These are phyloP conservation scores for Myxozyma vanderwaltii DNA, from an alignment of 805 yeast genomes.

Conservation along the genomic window DNA sequence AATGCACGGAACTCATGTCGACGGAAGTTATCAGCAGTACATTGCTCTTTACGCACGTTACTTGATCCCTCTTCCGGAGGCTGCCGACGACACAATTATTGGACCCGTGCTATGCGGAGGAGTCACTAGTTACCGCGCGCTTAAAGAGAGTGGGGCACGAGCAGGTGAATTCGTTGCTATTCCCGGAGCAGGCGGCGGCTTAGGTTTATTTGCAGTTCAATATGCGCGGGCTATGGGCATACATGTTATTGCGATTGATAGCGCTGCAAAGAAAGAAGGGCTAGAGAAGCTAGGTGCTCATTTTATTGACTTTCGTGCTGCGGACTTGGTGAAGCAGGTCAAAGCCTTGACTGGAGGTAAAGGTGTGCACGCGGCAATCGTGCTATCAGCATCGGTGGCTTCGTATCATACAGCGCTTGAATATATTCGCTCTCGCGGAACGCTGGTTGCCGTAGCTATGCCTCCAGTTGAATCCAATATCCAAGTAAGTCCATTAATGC, in stretches of 20 bases:
- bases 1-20: constrained; percentile 74
- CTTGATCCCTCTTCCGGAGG: neutral
- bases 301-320: constrained; percentile 51
- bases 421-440: constrained; percentile 34
- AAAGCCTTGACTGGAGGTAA: constrained; percentile 30
- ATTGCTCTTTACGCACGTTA: constrained; percentile 41
- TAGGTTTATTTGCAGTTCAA: constrained; percentile 58
- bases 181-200: constrained; percentile 56
- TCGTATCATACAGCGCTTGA: constrained; percentile 32
- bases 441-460: constrained; percentile 36
- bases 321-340: constrained; percentile 41
- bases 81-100: constrained; percentile 44
- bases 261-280: neutral
- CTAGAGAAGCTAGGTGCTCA: constrained; percentile 44
- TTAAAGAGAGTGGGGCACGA: constrained; percentile 45
- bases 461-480: constrained; percentile 31
- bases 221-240: constrained; percentile 65
- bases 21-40: constrained; percentile 54
- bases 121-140: constrained; percentile 62
- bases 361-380: constrained; percentile 36
- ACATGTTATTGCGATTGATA: constrained; percentile 44
- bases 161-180: constrained; percentile 49
- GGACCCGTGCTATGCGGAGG: constrained; percentile 74
- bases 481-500: constrained; percentile 24
- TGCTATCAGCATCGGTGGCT: constrained; percentile 29